Conservation (phyloP, 441 rosid species). For the Cnidoscolus chayamansa region DNA sequence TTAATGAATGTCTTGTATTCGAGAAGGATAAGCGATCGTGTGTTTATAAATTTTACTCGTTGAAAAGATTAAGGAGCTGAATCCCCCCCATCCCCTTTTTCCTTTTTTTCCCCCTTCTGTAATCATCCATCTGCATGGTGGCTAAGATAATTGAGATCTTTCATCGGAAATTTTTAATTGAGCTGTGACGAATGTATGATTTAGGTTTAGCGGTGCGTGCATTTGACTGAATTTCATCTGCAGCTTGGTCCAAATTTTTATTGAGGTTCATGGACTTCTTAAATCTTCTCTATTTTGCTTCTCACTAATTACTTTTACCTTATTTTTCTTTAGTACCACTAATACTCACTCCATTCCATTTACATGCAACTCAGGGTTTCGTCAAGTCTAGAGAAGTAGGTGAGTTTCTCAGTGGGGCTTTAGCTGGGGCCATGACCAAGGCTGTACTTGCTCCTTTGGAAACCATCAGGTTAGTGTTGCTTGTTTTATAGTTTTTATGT, state of each 20-base stretch:
- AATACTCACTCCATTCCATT: conserved; percentile 2
- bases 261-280: too few species aligned
- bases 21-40: not conserved
- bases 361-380: conserved; percentile 48
- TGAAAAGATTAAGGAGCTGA: not conserved
- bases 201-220: not conserved
- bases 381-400: conserved; percentile 69
- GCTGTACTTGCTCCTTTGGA: conserved; percentile 97
- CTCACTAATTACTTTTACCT: not conserved
- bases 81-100: not conserved
- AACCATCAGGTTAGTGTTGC: conserved; percentile 66
- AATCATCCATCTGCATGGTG: not conserved
- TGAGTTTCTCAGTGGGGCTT: conserved; percentile 93
- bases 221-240: too few species aligned
- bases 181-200: not conserved
- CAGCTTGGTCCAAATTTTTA: too few species aligned
- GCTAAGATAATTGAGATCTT: not conserved
- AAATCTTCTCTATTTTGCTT: not conserved
- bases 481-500: not conserved
- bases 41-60: not conserved
- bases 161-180: not conserved
- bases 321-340: not conserved
- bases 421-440: conserved; percentile 97
- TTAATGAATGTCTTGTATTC: too few species aligned
- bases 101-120: not conserved